A percentile compares a stretch with the other conserved stretches of the same genome.
Conservation (phyloP, 495 filamentous ascomycete species). For the Articulospora tetracladia region DNA sequence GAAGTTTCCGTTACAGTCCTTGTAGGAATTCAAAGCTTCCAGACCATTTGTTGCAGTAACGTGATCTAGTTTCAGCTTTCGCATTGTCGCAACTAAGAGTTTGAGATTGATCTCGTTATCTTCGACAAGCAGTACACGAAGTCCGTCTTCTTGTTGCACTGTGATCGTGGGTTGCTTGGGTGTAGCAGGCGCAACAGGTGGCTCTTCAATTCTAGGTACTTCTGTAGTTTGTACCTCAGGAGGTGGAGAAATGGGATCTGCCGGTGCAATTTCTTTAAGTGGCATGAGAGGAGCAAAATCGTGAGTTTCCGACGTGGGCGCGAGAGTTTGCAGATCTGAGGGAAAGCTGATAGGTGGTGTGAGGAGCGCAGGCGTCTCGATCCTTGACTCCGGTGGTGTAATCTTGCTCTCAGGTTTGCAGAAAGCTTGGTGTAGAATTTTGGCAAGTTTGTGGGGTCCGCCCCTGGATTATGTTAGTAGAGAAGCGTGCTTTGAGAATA, state of each 20-base stretch:
- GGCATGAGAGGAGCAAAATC: slow-evolving; percentile 6
- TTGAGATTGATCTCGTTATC: slow-evolving; percentile 75
- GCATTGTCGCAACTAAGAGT: slow-evolving; percentile 60
- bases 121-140: slow-evolving; percentile 60
- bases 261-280: background rate
- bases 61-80: slow-evolving; percentile 38
- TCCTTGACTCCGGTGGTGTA: background rate
- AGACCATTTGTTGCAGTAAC: slow-evolving; percentile 38
- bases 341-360: background rate
- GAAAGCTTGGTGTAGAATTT: slow-evolving; percentile 34
- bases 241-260: background rate
- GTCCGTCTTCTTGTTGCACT: slow-evolving; percentile 34
- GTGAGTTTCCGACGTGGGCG: background rate
- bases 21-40: slow-evolving; percentile 38
- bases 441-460: slow-evolving; percentile 63
- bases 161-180: slow-evolving; percentile 18
- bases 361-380: background rate
- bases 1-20: slow-evolving; percentile 30
- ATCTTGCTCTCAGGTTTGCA: background rate
- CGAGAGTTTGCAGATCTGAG: background rate
- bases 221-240: background rate
- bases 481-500: background rate
- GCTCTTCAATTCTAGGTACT: background rate
- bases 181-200: background rate
- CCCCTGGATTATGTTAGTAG: slow-evolving; percentile 24